Conservation (phyloP, 176 grass and related monocot genomes). For the Poa annua region DNA sequence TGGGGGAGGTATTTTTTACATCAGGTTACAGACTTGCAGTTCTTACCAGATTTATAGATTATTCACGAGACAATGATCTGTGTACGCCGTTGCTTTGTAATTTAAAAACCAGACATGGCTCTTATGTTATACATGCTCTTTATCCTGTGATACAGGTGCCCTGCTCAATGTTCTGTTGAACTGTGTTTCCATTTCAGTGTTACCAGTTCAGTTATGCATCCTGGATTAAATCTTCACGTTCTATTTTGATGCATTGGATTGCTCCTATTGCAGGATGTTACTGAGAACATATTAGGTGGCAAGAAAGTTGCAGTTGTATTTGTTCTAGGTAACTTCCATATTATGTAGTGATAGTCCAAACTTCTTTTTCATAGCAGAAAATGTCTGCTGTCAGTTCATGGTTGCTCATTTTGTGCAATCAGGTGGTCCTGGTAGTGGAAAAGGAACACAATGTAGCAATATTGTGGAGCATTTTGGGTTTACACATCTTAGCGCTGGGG, state of each 20-base stretch:
- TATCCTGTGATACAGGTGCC: not conserved
- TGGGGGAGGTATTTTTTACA: conserved; percentile 35
- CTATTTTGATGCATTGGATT: conserved; percentile 1
- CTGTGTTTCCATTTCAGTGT: conserved; percentile 8
- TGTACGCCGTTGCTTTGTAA: not conserved
- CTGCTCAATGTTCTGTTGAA: not conserved
- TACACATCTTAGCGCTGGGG: conserved; percentile 63
- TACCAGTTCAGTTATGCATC: conserved; percentile 9
- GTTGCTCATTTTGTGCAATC: conserved; percentile 10
- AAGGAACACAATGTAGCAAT: conserved; percentile 62
- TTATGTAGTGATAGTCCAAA: conserved; percentile 14
- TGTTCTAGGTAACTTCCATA: conserved; percentile 58
- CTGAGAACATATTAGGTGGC: conserved; percentile 46
- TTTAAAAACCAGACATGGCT: not conserved
- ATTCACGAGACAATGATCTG: not conserved
- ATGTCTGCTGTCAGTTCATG: not conserved
- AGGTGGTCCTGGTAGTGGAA: conserved; percentile 68
- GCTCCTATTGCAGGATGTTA: conserved; percentile 44
- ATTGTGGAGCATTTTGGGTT: conserved; percentile 66
- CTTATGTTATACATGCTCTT: not conserved
- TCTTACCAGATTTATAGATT: conserved; percentile 22
- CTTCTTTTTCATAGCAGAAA: not conserved
- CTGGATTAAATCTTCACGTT: not conserved
- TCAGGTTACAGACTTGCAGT: not conserved
- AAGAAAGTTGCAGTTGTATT: conserved; percentile 53